Evolutionary conservation across 495 filamentous ascomycete genomes (phyloP).

Genomic region (Recurvomyces mirabilis): DNA sequence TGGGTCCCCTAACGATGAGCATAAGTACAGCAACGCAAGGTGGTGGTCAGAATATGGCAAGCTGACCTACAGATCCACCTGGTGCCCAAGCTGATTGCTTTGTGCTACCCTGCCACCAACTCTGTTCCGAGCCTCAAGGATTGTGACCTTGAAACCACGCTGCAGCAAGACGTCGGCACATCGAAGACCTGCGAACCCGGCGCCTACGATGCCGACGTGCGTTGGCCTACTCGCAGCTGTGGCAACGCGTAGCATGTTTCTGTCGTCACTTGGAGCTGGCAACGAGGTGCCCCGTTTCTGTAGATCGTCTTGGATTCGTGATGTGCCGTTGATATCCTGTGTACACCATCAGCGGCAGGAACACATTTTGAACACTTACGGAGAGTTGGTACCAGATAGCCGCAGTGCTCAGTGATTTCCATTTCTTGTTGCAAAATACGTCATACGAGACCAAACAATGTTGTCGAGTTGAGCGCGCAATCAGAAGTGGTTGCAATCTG

Average conservation of each 20-base stretch:
- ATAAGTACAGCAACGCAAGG: conserved; percentile 12
- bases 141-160: conserved; percentile 68
- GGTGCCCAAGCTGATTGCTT: conserved; percentile 29
- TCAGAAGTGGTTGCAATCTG: too few species aligned
- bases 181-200: conserved; percentile 75
- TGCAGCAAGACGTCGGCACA: conserved; percentile 74
- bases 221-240: neutral
- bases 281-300: too few species aligned
- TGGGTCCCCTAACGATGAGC: conserved; percentile 54
- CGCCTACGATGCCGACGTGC: conserved; percentile 63
- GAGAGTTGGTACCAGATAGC: too few species aligned
- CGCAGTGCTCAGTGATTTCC: too few species aligned
- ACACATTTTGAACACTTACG: too few species aligned
- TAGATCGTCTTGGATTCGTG: too few species aligned
- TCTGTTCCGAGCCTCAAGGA: conserved; percentile 74
- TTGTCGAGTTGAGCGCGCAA: too few species aligned
- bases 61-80: conserved; percentile 41
- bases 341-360: too few species aligned
- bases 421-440: too few species aligned
- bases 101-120: conserved; percentile 66
- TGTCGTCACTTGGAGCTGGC: too few species aligned
- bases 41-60: neutral
- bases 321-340: too few species aligned
- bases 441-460: too few species aligned
- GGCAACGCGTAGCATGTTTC: neutral